Evolutionary conservation across 2,329 filamentous ascomycete species (phyloP).

Genomic region (Sclerotinia glacialis): DNA sequence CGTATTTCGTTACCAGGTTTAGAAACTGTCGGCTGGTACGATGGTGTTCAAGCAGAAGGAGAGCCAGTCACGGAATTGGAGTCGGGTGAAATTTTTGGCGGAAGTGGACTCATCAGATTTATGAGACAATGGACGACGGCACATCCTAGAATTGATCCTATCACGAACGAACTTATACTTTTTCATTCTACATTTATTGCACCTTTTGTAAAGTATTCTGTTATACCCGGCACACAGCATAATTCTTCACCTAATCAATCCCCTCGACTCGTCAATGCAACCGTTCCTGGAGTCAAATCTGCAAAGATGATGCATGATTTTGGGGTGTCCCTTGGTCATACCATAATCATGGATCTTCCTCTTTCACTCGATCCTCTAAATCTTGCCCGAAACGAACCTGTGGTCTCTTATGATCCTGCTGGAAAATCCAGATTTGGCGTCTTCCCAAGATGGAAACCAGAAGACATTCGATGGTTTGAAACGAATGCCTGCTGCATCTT

Average conservation of each 20-base stretch:
- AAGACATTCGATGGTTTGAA: conserved; percentile 62
- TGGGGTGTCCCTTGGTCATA: conserved; percentile 60
- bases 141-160: conserved; percentile 64
- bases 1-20: conserved; percentile 60
- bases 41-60: conserved; percentile 57
- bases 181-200: conserved; percentile 65
- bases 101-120: conserved; percentile 54
- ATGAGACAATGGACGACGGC: conserved; percentile 71
- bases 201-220: conserved; percentile 67
- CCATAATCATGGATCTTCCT: conserved; percentile 67
- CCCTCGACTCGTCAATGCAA: conserved; percentile 46
- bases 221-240: conserved; percentile 45
- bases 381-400: conserved; percentile 52
- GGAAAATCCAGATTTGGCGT: conserved; percentile 62
- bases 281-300: conserved; percentile 58
- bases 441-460: conserved; percentile 60
- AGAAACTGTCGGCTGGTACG: conserved; percentile 69
- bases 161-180: conserved; percentile 62
- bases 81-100: conserved; percentile 54
- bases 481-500: conserved; percentile 68
- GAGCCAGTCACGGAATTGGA: conserved; percentile 38
- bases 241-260: conserved; percentile 35
- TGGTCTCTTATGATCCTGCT: conserved; percentile 58
- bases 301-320: conserved; percentile 78
- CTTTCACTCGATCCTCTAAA: conserved; percentile 64